Base-by-base conservation (phyloP, 768 basidiomycete genomes). In the Boletus coccyginus region DNA sequence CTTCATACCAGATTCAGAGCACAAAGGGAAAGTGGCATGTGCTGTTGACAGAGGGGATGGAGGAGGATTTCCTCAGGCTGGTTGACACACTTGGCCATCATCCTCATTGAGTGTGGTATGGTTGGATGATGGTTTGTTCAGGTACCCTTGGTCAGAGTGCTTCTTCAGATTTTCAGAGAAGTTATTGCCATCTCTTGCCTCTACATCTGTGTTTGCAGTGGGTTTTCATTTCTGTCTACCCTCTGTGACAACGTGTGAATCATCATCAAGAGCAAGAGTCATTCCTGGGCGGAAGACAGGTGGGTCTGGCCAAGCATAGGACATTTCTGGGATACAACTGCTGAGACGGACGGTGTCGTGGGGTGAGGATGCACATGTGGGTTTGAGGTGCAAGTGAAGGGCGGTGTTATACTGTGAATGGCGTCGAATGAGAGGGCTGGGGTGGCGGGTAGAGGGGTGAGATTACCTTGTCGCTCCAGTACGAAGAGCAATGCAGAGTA, bases 241-340 rank as follows among this genome's bases (percentile, higher is more conserved):
- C 2, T 64, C 60, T 8, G 62, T 55, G 13, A 61, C 57, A 27
- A 61, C n/a, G n/a, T n/a, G 58, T 2, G 38, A 31, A 29, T 58
- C 61, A 2, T 70, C 62, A 1, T 60, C 59, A 1, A 60, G 45
- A 32, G 55, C 43, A 29, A 67, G 53, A 7, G 50, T 57, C 4
- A 60, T 55, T 7, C 66, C 65, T 7, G 66, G 66, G 35, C 68
- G 73, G 53, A 80, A 71, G 24, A 88, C 63, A 7, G 72, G 70
- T 0, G 90, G 90, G 14, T 90, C 79, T 0, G 92, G 93, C 86
- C 88, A 92, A 58, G 85, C 75, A 60, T 89, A 92, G n/a, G 79
- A 73, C 0, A 66, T 62, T 21, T 85, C 82, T 1, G 80, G 76
- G 10, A 90, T 70, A 9, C 72, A 71, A 13, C 79, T 70, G 4